A percentile compares a stretch with the other conserved stretches of the same genome.
phyloP scores from a whole-genome alignment of 2,329 filamentous ascomycete genomes.

The Microcera coccophila region DNA sequence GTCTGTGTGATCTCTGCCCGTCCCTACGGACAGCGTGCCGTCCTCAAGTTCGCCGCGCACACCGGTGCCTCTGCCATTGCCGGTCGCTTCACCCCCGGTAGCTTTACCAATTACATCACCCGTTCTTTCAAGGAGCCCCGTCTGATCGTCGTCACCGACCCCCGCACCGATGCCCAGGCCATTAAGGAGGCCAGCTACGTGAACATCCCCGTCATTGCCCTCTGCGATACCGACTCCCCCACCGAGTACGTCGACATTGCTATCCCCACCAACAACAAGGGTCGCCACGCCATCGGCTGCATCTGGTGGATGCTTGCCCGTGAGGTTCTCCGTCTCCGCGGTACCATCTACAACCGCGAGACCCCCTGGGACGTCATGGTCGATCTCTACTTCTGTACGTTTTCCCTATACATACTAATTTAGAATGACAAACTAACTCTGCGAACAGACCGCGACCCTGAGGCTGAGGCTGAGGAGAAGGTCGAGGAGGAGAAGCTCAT shows the following conservation, averaged over 20 bases:
- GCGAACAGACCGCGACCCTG: slow-evolving; percentile 81
- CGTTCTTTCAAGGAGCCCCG: slow-evolving; percentile 99
- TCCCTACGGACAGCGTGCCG: slow-evolving; percentile 98
- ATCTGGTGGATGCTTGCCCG: slow-evolving; percentile 99
- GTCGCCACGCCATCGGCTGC: slow-evolving; percentile 96
- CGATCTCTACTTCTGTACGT: slow-evolving; percentile 96
- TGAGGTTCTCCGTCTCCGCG: slow-evolving; percentile 98
- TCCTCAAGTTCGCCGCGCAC: slow-evolving; percentile 99
- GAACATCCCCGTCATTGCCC: slow-evolving; percentile 99
- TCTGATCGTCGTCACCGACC: slow-evolving; percentile 98
- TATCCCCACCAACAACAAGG: slow-evolving; percentile 99
- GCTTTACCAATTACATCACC: slow-evolving; percentile 99
- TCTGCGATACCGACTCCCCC: slow-evolving; percentile 98
- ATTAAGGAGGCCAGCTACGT: slow-evolving; percentile 99
- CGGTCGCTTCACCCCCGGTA: slow-evolving; percentile 99
- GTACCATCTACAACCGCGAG: slow-evolving; percentile 93
- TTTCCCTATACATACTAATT: background rate
- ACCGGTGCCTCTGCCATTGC: slow-evolving; percentile 97
- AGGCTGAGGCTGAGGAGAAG: slow-evolving; percentile 99
- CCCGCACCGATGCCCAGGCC: slow-evolving; percentile 98
- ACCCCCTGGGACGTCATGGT: slow-evolving; percentile 99
- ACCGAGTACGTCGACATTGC: slow-evolving; percentile 99
- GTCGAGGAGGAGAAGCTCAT: slow-evolving; percentile 87
- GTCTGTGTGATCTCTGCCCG: slow-evolving; percentile 99
- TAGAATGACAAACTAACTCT: slow-evolving; percentile 12